Percentiles rank a stretch among this genome's conserved stretches.
phyloP scores from a whole-genome alignment of 2,329 filamentous ascomycete species.

The Blumeria graminis region DNA sequence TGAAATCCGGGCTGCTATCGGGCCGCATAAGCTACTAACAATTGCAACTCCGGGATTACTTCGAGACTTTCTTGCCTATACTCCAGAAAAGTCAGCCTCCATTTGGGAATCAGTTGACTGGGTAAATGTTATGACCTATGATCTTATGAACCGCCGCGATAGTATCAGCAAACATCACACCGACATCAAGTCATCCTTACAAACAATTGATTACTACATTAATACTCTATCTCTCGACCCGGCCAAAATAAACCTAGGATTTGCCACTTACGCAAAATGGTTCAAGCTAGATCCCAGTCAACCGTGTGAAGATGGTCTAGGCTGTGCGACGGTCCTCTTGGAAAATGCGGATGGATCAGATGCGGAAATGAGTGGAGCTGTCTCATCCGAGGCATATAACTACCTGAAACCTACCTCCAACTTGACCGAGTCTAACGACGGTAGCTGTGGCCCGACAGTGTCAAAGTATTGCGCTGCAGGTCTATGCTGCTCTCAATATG shows the following conservation, averaged over 20 bases:
- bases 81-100: constrained; percentile 26
- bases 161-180: constrained; percentile 38
- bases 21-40: constrained; percentile 32
- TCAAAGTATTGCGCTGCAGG: neutral
- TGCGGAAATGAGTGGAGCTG: neutral
- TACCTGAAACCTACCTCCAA: neutral
- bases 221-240: constrained; percentile 12
- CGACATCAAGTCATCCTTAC: constrained; percentile 28
- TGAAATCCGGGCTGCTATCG: constrained; percentile 32
- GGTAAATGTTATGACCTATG: constrained; percentile 48
- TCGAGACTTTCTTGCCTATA: constrained; percentile 45
- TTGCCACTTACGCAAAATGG: constrained; percentile 45
- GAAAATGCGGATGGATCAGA: constrained; percentile 24
- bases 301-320: constrained; percentile 17
- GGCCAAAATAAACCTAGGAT: constrained; percentile 32
- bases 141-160: constrained; percentile 46
- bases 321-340: constrained; percentile 29
- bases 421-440: neutral
- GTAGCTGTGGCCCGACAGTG: neutral
- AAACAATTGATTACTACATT: constrained; percentile 33
- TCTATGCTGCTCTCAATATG: neutral
- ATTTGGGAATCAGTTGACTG: constrained; percentile 38
- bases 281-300: constrained; percentile 25
- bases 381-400: neutral
- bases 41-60: constrained; percentile 41